These are phyloP conservation scores for Neophaeococcomyces aloes DNA, from an alignment of 2,329 filamentous ascomycete species.

Conservation along the genomic window DNA sequence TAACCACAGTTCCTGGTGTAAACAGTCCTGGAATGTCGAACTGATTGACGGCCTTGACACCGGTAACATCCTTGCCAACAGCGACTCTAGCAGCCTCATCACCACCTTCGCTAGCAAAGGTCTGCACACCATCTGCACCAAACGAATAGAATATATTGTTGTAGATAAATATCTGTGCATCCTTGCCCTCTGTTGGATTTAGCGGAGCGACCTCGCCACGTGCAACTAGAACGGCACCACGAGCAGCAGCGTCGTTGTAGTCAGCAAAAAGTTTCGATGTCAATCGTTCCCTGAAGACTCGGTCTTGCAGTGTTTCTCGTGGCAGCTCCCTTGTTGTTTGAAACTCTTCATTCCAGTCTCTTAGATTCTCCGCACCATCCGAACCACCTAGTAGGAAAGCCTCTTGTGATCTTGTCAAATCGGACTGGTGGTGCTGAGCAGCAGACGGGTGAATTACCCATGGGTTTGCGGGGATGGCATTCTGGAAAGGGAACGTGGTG, in stretches of 20 bases:
- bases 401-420: conserved; percentile 85
- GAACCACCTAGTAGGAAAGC: conserved; percentile 80
- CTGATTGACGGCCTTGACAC: conserved; percentile 91
- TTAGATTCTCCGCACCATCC: conserved; percentile 85
- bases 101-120: conserved; percentile 90
- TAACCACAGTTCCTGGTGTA: conserved; percentile 88
- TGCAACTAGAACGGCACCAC: conserved; percentile 83
- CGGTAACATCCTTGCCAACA: conserved; percentile 90
- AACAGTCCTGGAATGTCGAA: conserved; percentile 90
- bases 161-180: conserved; percentile 98
- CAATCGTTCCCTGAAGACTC: conserved; percentile 87
- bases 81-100: conserved; percentile 93
- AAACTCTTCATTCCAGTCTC: conserved; percentile 99
- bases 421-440: conserved; percentile 58
- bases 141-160: conserved; percentile 99
- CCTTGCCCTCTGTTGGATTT: conserved; percentile 83
- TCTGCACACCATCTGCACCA: conserved; percentile 91
- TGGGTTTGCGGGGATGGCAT: conserved; percentile 80
- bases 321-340: conserved; percentile 92
- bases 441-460: conserved; percentile 70
- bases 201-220: conserved; percentile 84
- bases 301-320: conserved; percentile 85
- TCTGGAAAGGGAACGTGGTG: conserved; percentile 89
- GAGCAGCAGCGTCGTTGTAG: conserved; percentile 89
- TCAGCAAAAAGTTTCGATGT: conserved; percentile 95